Percentiles rank a stretch among this genome's conserved stretches.
phyloP scores from a whole-genome alignment of 495 filamentous ascomycete genomes.

The Podospora tetraspora region DNA sequence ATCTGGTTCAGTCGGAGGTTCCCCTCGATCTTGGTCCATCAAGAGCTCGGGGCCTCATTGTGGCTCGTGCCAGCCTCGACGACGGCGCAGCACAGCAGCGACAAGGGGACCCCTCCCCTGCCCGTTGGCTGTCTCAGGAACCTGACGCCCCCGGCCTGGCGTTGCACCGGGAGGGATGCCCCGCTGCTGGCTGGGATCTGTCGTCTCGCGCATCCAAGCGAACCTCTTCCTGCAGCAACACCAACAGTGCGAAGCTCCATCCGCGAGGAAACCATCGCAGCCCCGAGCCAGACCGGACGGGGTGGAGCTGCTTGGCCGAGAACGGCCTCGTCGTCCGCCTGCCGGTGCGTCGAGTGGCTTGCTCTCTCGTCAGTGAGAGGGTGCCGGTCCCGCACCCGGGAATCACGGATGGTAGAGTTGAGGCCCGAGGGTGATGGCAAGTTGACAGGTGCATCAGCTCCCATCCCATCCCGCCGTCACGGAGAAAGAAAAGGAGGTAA shows the following conservation, averaged over 20 bases:
- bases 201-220: conserved; percentile 22
- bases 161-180: not conserved
- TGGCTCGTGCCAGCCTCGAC: not conserved
- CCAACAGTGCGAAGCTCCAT: not conserved
- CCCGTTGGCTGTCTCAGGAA: conserved; percentile 20
- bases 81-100: not conserved
- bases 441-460: not conserved
- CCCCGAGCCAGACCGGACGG: too few relatives aligned
- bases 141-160: conserved; percentile 5
- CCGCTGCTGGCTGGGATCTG: not conserved
- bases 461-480: not conserved
- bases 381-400: not conserved
- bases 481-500: not conserved
- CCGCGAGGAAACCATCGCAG: not conserved
- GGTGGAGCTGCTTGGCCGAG: not conserved
- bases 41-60: not conserved
- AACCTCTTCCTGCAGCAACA: conserved; percentile 17
- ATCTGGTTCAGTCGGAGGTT: not conserved
- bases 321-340: not conserved
- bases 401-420: not conserved
- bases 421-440: not conserved
- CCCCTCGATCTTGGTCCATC: not conserved
- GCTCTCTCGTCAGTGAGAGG: not conserved
- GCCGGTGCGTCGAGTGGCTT: not conserved
- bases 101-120: not conserved